These are phyloP conservation scores for Suillus subalutaceus DNA, from an alignment of 768 basidiomycete species.

Conservation along the genomic window DNA sequence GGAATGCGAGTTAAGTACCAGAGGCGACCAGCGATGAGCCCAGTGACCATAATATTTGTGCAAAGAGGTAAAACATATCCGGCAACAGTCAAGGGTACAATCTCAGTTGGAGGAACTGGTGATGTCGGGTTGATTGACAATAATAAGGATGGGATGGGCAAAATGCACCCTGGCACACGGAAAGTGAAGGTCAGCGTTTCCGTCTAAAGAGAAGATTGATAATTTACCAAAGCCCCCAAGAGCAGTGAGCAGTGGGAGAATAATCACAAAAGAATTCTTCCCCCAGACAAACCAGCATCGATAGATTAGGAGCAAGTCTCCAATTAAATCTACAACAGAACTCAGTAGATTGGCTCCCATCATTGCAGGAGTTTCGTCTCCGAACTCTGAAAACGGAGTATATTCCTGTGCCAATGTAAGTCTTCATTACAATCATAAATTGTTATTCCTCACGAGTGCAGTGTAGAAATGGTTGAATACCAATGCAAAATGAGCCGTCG, in stretches of 20 bases:
- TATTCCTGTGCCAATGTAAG: slow-evolving; percentile 10
- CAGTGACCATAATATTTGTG: slow-evolving; percentile 38
- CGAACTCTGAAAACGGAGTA: slow-evolving; percentile 20
- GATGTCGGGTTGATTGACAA: background rate
- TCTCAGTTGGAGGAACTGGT: slow-evolving; percentile 23
- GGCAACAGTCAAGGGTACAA: slow-evolving; percentile 33
- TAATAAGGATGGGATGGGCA: background rate
- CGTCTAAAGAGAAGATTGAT: background rate
- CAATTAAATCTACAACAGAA: slow-evolving; percentile 24
- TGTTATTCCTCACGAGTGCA: slow-evolving; percentile 21
- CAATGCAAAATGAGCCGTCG: slow-evolving; percentile 21
- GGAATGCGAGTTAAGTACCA: slow-evolving; percentile 24
- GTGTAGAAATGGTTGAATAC: slow-evolving; percentile 26
- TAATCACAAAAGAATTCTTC: slow-evolving; percentile 27
- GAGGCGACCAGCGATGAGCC: slow-evolving; percentile 36
- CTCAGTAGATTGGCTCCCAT: slow-evolving; percentile 30
- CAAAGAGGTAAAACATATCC: slow-evolving; percentile 35
- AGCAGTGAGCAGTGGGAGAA: slow-evolving; percentile 31
- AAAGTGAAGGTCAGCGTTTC: background rate
- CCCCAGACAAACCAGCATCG: slow-evolving; percentile 39
- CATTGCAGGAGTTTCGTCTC: slow-evolving; percentile 22
- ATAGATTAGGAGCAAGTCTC: slow-evolving; percentile 31
- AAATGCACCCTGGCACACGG: background rate
- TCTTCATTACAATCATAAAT: slow-evolving; percentile 4
- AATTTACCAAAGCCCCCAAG: slow-evolving; percentile 30